Conservation (phyloP, 2,329 filamentous ascomycete genomes). For the Colletotrichum sp. region DNA sequence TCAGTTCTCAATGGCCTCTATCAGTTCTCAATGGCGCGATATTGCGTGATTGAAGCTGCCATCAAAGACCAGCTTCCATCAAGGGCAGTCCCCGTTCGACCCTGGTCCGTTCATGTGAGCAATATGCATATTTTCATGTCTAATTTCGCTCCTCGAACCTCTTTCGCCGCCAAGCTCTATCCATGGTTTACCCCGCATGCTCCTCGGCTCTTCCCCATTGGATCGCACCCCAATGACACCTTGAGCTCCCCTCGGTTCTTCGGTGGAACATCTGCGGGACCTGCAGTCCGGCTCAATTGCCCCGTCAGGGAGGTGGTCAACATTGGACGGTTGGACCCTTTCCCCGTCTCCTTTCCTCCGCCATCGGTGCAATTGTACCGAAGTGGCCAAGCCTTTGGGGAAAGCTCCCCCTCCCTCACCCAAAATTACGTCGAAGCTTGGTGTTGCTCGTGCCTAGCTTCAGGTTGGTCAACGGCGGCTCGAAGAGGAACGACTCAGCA, state of each 20-base stretch:
- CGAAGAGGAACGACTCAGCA: neutral
- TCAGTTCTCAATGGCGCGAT: neutral
- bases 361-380: conserved; percentile 13
- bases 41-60: conserved; percentile 6
- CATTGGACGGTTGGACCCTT: neutral
- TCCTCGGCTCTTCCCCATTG: conserved; percentile 4
- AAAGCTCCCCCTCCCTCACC: neutral
- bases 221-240: neutral
- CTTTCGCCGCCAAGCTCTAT: neutral
- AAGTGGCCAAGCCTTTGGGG: neutral
- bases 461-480: neutral
- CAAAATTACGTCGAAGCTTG: neutral
- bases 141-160: conserved; percentile 10
- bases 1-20: neutral
- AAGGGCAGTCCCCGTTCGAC: neutral
- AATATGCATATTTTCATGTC: neutral
- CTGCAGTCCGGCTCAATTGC: conserved; percentile 14
- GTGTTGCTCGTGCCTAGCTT: neutral
- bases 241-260: neutral
- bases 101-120: neutral
- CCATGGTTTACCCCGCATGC: conserved; percentile 3
- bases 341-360: neutral
- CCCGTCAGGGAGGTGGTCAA: conserved; percentile 7
- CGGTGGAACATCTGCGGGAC: conserved; percentile 14
- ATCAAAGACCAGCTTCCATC: neutral